These are phyloP conservation scores for Solanum hybrid DNA, from an alignment of 305 asterid species.

Conservation along the genomic window DNA sequence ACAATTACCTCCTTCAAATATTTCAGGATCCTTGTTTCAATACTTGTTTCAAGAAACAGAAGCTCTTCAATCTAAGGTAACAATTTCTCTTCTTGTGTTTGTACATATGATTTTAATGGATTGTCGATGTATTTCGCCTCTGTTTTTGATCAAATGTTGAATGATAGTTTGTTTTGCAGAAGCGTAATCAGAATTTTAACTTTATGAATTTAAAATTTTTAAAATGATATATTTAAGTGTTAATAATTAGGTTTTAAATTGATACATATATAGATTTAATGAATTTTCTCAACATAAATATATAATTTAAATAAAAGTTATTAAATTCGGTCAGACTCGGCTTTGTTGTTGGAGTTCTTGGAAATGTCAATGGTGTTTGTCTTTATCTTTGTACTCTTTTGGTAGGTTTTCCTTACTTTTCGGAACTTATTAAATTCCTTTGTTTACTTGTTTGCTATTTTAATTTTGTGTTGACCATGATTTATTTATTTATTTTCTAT, in stretches of 20 bases:
- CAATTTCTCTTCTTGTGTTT: neutral
- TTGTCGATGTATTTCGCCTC: neutral
- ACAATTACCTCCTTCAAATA: neutral
- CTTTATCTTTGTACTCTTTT: neutral
- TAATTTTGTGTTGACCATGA: neutral
- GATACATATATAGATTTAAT: neutral
- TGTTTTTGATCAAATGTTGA: neutral
- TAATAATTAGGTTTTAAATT: neutral
- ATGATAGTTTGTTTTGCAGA: no score
- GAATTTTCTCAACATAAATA: neutral
- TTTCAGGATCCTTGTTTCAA: conserved; percentile 34
- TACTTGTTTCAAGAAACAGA: conserved; percentile 55
- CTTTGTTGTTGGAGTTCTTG: neutral
- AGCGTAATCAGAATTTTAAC: neutral
- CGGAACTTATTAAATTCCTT: neutral
- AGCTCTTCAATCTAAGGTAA: conserved; percentile 80
- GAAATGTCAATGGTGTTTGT: neutral
- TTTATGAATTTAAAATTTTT: neutral
- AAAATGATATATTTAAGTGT: neutral
- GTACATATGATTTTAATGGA: neutral
- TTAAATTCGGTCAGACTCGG: neutral
- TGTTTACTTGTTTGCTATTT: neutral
- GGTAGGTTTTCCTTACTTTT: neutral
- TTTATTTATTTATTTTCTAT: neutral
- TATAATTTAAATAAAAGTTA: neutral